A percentile compares a stretch with the other conserved stretches of the same genome.
phyloP scores from a whole-genome alignment of 331 rosid species.

The Rhamnella rubrinervis region DNA sequence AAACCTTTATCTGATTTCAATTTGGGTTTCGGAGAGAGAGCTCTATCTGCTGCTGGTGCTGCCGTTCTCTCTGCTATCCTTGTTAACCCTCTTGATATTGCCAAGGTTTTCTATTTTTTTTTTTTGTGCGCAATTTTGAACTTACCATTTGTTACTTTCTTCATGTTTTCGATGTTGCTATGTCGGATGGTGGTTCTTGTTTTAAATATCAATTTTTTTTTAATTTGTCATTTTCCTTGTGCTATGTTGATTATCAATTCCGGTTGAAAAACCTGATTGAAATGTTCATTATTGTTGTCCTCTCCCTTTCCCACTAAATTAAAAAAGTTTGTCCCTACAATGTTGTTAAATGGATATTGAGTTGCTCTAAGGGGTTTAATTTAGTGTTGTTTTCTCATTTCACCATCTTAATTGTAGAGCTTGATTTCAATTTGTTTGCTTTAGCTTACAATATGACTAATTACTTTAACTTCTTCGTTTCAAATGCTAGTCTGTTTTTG shows the following conservation, averaged over 20 bases:
- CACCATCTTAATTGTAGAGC: too few species aligned
- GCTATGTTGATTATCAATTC: background rate
- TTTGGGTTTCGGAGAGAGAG: conserved; percentile 56
- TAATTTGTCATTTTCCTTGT: background rate
- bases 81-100: conserved; percentile 90
- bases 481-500: background rate
- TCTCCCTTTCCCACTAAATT: too few species aligned
- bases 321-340: too few species aligned
- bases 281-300: too few species aligned
- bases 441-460: too few species aligned
- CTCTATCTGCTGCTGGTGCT: conserved; percentile 82
- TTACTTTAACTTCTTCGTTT: background rate
- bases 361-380: too few species aligned
- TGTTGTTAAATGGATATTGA: too few species aligned
- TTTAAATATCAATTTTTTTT: background rate
- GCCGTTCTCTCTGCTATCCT: conserved; percentile 77
- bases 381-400: too few species aligned
- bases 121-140: background rate
- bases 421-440: too few species aligned
- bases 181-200: too few species aligned
- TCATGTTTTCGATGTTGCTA: background rate
- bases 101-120: conserved; percentile 49
- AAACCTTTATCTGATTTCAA: conserved; percentile 35
- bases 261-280: too few species aligned
- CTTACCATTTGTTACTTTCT: conserved; percentile 6